These are phyloP conservation scores for Artemisia annua DNA, from an alignment of 129 eudicot species.

Conservation along the genomic window DNA sequence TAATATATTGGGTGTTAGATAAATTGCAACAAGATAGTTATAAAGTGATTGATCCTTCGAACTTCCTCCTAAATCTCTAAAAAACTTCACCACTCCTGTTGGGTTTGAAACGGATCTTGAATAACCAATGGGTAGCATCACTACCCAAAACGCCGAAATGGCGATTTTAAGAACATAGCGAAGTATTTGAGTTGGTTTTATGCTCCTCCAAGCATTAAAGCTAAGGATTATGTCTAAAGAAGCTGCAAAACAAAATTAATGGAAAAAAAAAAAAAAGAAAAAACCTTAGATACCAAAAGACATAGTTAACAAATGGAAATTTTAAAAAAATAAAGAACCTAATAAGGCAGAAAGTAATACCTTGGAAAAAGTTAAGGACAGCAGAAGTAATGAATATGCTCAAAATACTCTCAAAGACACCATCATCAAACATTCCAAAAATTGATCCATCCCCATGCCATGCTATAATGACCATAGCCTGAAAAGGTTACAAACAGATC, in stretches of 20 bases:
- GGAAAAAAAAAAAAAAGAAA: slow-evolving; percentile 11
- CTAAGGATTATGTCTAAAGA: slow-evolving; percentile 75
- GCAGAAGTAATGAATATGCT: slow-evolving; percentile 94
- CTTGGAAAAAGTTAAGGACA: slow-evolving; percentile 74
- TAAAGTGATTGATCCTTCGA: slow-evolving; percentile 56
- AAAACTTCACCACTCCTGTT: slow-evolving; percentile 70
- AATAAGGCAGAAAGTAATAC: slow-evolving; percentile 36
- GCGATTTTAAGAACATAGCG: slow-evolving; percentile 75
- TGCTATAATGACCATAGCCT: slow-evolving; percentile 97
- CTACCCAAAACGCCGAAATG: slow-evolving; percentile 88
- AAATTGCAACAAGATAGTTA: slow-evolving; percentile 70
- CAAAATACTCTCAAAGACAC: slow-evolving; percentile 60
- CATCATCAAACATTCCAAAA: slow-evolving; percentile 53
- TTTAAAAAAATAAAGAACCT: background rate
- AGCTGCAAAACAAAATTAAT: slow-evolving; percentile 53
- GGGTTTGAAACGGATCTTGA: slow-evolving; percentile 72
- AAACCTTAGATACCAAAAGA: slow-evolving; percentile 18
- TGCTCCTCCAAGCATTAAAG: slow-evolving; percentile 87
- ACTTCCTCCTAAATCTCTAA: slow-evolving; percentile 63
- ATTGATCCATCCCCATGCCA: slow-evolving; percentile 75
- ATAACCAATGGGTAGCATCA: slow-evolving; percentile 81
- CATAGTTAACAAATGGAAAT: background rate
- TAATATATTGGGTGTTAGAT: slow-evolving; percentile 72
- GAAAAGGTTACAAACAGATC: slow-evolving; percentile 19
- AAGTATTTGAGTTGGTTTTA: slow-evolving; percentile 75